phyloP scores from a whole-genome alignment of 768 basidiomycete species.

The Suillus discolor region DNA sequence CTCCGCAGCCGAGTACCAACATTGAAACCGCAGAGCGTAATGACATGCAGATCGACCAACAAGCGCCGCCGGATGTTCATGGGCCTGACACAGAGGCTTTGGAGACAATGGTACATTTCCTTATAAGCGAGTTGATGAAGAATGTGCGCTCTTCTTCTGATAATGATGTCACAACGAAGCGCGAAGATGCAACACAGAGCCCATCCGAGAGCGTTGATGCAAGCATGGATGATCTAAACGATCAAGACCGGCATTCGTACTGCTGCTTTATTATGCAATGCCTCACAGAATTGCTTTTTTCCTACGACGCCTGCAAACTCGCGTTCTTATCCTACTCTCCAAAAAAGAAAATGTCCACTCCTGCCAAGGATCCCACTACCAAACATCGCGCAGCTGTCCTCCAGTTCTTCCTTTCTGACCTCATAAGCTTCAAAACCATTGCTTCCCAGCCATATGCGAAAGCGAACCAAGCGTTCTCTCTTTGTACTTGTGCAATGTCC shows the following conservation, averaged over 20 bases:
- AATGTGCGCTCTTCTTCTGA: conserved; percentile 52
- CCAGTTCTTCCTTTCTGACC: conserved; percentile 80
- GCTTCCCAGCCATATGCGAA: conserved; percentile 59
- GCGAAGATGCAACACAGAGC: conserved; percentile 13
- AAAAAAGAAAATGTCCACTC: conserved; percentile 59
- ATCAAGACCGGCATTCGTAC: conserved; percentile 47
- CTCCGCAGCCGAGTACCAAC: conserved; percentile 13
- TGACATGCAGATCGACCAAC: conserved; percentile 65
- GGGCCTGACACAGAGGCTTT: conserved; percentile 44
- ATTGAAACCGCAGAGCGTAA: conserved; percentile 22
- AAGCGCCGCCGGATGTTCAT: conserved; percentile 23
- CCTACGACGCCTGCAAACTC: conserved; percentile 89
- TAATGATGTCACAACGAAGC: conserved; percentile 21
- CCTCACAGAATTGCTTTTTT: conserved; percentile 89
- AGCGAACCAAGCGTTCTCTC: conserved; percentile 55
- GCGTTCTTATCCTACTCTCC: conserved; percentile 81
- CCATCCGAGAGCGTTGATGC: conserved; percentile 3
- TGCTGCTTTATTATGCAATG: conserved; percentile 88
- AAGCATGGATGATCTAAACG: conserved; percentile 18
- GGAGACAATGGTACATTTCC: conserved; percentile 67
- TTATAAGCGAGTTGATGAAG: conserved; percentile 71
- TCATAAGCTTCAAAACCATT: conserved; percentile 78
- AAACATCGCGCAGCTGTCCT: conserved; percentile 70
- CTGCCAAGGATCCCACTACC: conserved; percentile 61
- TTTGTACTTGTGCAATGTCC: conserved; percentile 88